A percentile compares a stretch with the other conserved stretches of the same genome.
These are phyloP conservation scores for Aspergillus tanneri DNA, from an alignment of 2,329 filamentous ascomycete genomes.

Conservation along the genomic window DNA sequence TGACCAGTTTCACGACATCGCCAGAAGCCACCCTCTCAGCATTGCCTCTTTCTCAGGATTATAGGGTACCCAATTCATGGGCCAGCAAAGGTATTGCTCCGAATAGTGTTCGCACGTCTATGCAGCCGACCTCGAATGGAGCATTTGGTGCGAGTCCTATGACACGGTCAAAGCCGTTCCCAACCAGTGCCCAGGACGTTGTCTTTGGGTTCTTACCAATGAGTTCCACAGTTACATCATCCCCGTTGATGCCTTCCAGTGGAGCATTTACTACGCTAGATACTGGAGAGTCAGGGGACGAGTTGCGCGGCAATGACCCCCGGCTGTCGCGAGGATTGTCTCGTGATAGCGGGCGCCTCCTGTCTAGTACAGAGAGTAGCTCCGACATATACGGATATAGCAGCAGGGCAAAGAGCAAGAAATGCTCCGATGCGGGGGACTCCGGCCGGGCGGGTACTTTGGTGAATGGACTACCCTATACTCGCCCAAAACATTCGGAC, in stretches of 20 bases:
- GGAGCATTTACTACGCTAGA: constrained; percentile 18
- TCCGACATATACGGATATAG: constrained; percentile 43
- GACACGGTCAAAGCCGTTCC: constrained; percentile 21
- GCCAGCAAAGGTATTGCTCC: constrained; percentile 13
- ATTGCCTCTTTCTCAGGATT: constrained; percentile 20
- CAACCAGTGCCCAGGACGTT: constrained; percentile 28
- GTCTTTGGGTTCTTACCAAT: constrained; percentile 32
- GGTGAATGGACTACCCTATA: constrained; percentile 44
- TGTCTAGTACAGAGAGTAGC: constrained; percentile 32
- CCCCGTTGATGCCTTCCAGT: constrained; percentile 12
- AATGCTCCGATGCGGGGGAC: constrained; percentile 25
- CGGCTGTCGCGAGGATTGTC: constrained; percentile 22
- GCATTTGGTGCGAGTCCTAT: constrained; percentile 21
- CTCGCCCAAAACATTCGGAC: constrained; percentile 29
- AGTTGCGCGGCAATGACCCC: constrained; percentile 17
- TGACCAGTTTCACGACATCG: constrained; percentile 13
- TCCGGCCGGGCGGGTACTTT: constrained; percentile 32
- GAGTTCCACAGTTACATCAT: constrained; percentile 19
- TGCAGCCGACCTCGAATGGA: constrained; percentile 20
- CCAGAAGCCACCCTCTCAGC: constrained; percentile 20
- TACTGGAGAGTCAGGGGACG: constrained; percentile 19
- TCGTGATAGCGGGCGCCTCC: constrained; percentile 20
- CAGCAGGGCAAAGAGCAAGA: constrained; percentile 32
- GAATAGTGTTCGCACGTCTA: constrained; percentile 18
- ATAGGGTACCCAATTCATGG: constrained; percentile 20